Base-by-base conservation (phyloP, 2,329 filamentous ascomycete species). In the Pseudogymnoascus sp. region DNA sequence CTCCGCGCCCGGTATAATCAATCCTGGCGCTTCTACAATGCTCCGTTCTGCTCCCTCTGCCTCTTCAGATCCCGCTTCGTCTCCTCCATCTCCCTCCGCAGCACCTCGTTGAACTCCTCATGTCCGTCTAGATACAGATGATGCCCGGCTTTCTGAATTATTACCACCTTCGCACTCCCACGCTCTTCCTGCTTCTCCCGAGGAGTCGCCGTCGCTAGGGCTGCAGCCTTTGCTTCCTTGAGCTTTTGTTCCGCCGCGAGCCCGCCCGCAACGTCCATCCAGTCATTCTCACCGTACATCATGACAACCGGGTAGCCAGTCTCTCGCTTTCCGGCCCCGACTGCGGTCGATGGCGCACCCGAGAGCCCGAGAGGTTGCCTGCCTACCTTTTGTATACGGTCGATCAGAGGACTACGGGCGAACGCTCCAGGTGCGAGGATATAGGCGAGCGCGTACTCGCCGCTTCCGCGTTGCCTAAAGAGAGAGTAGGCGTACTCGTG, bases 201-300 rank as follows among this genome's bases (percentile, higher is more conserved):
- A 1, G 81, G 78, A 0, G 82, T 87, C 21, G 83, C 89, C 21
- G 81, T 74, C 11, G 80, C 75, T 3, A 96, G 76, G 0, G 82
- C 79, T 59, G 83, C 82, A 26, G 77, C 75, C 66, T 83, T 83
- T 66, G 88, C 85, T 63, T 87, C 80, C 64, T 90, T 87, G 11
- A 97, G 82, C 73, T 89, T 92, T 75, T 92, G 84, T 71, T 89
- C 84, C 0, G 92, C 87, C 0, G 89, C 91, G 55, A 87, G 84
- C 0, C 94, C 94, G 29, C 92, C 94, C 0, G 86, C 85, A 7
- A 94, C 87, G 68, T 99, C 94, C 94, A 99, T 99, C 94, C 94
- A 99, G 78, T 99, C 94, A 71, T 94, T 87, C 70, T 97, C 92
- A 66, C 94, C 94, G 72, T 99, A 99, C 89, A 97, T 92, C 72